A percentile compares a stretch with the other conserved stretches of the same genome.
Conservation (phyloP, 140 eudicot species). For the Oenanthe javanica region DNA sequence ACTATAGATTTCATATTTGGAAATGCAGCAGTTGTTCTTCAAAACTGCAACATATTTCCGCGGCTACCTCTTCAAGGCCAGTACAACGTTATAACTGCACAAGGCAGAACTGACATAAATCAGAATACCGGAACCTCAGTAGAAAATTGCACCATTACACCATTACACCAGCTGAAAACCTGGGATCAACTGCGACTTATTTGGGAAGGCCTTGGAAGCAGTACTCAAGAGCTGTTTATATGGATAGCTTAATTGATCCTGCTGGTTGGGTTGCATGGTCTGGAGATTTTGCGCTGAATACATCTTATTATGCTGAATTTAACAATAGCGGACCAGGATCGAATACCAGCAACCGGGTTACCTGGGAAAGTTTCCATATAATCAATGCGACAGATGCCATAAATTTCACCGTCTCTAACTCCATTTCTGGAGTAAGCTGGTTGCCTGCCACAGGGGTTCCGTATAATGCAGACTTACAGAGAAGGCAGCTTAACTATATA, state of each 20-base stretch:
- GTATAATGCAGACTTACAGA: neutral
- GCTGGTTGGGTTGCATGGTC: constrained; percentile 3
- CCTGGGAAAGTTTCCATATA: neutral
- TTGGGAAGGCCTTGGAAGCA: constrained; percentile 5
- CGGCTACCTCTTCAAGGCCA: constrained; percentile 6
- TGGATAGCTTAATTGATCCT: neutral
- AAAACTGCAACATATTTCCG: constrained; percentile 5
- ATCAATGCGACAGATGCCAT: neutral
- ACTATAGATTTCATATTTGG: constrained; percentile 2
- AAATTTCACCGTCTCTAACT: neutral
- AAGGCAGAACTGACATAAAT: neutral
- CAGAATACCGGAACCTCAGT: neutral
- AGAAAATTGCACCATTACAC: neutral
- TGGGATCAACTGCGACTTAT: constrained; percentile 1
- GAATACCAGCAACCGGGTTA: neutral
- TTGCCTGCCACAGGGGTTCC: constrained; percentile 4
- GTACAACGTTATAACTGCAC: neutral
- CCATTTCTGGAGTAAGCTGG: constrained; percentile 4
- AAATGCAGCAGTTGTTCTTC: constrained; percentile 2
- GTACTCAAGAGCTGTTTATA: constrained; percentile 5
- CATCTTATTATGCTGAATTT: neutral
- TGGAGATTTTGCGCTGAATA: neutral
- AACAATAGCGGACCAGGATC: constrained; percentile 4
- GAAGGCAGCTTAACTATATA: neutral
- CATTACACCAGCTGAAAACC: constrained; percentile 2